These are phyloP conservation scores for Candida sp. DNA, from an alignment of 1,139 yeast genomes.

Conservation along the genomic window DNA sequence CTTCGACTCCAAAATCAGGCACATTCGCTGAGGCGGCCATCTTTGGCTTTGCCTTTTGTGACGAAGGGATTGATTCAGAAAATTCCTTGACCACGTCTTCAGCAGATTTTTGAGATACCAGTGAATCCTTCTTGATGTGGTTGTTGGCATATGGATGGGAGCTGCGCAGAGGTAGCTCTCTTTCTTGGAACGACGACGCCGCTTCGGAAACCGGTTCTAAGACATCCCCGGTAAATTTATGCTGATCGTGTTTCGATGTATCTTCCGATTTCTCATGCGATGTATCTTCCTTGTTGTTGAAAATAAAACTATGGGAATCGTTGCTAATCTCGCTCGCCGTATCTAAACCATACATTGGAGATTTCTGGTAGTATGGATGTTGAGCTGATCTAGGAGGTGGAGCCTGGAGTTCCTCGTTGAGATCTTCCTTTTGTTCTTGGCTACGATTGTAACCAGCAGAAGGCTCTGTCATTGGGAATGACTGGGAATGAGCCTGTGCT, in stretches of 20 bases:
- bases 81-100: constrained; percentile 15
- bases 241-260: constrained; percentile 17
- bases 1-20: constrained; percentile 46
- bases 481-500: neutral
- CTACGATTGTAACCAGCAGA: neutral
- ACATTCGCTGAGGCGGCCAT: constrained; percentile 14
- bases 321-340: constrained; percentile 13
- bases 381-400: neutral
- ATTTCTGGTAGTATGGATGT: constrained; percentile 21
- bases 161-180: constrained; percentile 14
- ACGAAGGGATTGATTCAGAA: constrained; percentile 13
- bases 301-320: constrained; percentile 40
- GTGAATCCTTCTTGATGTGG: constrained; percentile 8
- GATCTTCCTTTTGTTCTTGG: neutral
- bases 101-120: constrained; percentile 8
- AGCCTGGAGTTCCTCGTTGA: neutral
- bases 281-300: constrained; percentile 15
- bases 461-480: too few relatives aligned
- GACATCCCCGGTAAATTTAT: constrained; percentile 9
- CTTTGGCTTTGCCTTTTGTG: constrained; percentile 2
- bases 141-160: neutral
- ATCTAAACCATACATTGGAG: constrained; percentile 10
- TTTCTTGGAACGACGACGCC: constrained; percentile 26
- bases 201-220: constrained; percentile 32
- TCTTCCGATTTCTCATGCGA: constrained; percentile 25